Conservation (phyloP, 805 yeast species). For the Tetrapisispora iriomotensis region DNA sequence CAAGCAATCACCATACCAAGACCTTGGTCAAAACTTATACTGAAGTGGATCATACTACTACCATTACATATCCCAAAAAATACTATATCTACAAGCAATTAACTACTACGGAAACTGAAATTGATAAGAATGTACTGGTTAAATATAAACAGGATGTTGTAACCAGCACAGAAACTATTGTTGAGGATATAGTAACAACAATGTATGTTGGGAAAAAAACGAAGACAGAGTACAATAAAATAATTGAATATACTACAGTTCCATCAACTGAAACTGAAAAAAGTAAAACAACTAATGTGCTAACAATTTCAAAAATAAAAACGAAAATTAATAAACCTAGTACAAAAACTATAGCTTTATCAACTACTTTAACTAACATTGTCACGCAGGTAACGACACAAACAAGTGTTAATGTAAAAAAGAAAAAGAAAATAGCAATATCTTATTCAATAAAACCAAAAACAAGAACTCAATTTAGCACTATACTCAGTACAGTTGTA, state of each 20-base stretch:
- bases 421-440: not conserved
- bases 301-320: not conserved
- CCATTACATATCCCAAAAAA: not conserved
- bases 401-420: constrained; percentile 1
- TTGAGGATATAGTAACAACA: not conserved
- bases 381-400: not conserved
- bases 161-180: not conserved
- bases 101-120: constrained; percentile 1
- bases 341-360: not conserved
- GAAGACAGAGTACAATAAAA: not conserved
- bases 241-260: not conserved
- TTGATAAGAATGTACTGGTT: not conserved
- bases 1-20: not conserved
- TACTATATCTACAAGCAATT: not conserved
- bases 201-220: not conserved
- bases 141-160: not conserved
- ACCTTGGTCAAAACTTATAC: not conserved
- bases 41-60: not conserved
- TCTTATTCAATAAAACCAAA: not conserved
- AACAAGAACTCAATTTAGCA: not conserved
- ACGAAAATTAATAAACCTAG: not conserved
- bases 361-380: not conserved
- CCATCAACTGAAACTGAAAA: not conserved
- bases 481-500: not conserved
- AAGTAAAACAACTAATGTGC: not conserved